Evolutionary conservation across 1,284 basidiomycete species (phyloP).

Genomic region (Cerrena zonata): DNA sequence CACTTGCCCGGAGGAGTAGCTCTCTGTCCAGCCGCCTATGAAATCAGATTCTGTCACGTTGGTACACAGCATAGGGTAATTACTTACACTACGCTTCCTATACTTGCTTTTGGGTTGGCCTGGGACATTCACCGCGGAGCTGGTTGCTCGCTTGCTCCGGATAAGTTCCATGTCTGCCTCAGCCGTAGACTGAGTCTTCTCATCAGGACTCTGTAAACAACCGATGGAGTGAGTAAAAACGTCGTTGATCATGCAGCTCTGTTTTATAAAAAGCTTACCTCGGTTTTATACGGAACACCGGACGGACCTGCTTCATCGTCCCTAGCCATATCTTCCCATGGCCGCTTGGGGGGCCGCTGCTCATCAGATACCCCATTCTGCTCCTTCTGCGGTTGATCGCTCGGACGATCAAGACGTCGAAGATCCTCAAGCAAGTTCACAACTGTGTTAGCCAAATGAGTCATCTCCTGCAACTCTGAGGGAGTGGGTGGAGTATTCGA

Average conservation of each 20-base stretch:
- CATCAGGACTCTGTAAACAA: conserved; percentile 12
- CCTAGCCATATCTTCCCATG: conserved; percentile 66
- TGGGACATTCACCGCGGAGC: conserved; percentile 30
- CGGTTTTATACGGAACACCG: conserved; percentile 16
- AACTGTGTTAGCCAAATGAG: conserved; percentile 53
- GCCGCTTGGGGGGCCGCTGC: conserved; percentile 60
- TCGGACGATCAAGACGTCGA: conserved; percentile 32
- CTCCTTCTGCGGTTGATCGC: conserved; percentile 27
- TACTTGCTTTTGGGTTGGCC: conserved; percentile 68
- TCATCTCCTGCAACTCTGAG: conserved; percentile 62
- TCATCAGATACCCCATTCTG: conserved; percentile 25
- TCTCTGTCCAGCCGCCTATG: conserved; percentile 39
- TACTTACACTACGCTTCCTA: conserved; percentile 71
- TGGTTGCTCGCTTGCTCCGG: conserved; percentile 67
- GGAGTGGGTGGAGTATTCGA: conserved; percentile 46
- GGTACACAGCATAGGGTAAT: conserved; percentile 18
- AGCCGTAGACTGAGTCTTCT: conserved; percentile 46
- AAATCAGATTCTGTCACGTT: conserved; percentile 12
- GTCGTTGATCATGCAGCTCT: not conserved
- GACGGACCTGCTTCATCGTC: conserved; percentile 25
- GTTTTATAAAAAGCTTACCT: conserved; percentile 18
- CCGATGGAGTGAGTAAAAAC: too few relatives aligned
- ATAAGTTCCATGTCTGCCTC: conserved; percentile 79
- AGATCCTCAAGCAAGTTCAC: conserved; percentile 62
- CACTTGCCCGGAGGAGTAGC: conserved; percentile 78